Conservation (phyloP, 306 rosid species). For the Notholithocarpus densiflorus region DNA sequence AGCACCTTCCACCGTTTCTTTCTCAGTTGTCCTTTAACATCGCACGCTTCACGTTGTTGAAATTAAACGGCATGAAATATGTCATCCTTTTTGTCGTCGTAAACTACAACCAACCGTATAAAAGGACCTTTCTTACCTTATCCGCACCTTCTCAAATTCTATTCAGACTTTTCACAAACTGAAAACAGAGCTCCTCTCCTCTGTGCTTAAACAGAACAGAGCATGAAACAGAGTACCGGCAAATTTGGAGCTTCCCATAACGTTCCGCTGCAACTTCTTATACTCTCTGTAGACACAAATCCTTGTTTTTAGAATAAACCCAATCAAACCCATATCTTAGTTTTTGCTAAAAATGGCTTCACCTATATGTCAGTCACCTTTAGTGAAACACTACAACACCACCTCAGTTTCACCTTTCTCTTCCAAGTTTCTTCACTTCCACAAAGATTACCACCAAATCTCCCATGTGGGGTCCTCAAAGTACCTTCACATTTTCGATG, state of each 20-base stretch:
- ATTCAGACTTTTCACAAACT: background rate
- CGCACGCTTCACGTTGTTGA: no score
- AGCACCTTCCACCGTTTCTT: no score
- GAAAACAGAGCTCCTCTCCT: background rate
- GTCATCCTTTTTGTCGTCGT: background rate
- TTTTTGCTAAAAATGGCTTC: slow-evolving; percentile 42
- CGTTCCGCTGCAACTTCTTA: background rate
- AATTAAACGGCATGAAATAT: no score
- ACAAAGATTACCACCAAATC: slow-evolving; percentile 13
- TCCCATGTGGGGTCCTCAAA: slow-evolving; percentile 37
- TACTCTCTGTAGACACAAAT: background rate
- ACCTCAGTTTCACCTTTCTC: slow-evolving; percentile 41
- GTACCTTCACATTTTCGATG: slow-evolving; percentile 17
- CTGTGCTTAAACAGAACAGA: background rate
- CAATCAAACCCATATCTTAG: background rate
- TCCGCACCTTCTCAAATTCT: background rate
- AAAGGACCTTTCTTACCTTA: background rate
- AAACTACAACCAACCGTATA: background rate
- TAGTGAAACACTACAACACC: slow-evolving; percentile 24
- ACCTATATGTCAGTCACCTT: slow-evolving; percentile 36
- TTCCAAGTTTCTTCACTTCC: slow-evolving; percentile 24
- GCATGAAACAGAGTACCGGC: background rate
- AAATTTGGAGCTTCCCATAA: slow-evolving; percentile 6
- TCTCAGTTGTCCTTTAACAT: no score
- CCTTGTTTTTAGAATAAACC: slow-evolving; percentile 2